phyloP scores from a whole-genome alignment of 306 rosid species.

The Inga leiocalycina region DNA sequence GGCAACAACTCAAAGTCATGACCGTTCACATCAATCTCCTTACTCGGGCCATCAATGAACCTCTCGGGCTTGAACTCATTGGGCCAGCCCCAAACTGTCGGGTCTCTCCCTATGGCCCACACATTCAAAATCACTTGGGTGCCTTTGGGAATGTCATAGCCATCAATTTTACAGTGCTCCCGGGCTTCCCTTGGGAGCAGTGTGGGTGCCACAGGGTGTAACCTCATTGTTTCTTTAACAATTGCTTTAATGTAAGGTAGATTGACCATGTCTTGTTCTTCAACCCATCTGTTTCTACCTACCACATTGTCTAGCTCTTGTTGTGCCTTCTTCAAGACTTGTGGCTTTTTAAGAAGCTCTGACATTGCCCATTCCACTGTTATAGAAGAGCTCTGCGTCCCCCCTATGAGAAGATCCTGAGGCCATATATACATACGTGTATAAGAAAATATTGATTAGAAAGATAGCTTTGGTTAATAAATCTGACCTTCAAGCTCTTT shows the following conservation, averaged over 20 bases:
- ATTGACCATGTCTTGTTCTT: not conserved
- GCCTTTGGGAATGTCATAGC: not conserved
- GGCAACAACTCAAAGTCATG: not conserved
- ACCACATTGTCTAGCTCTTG: not conserved
- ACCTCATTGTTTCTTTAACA: not conserved
- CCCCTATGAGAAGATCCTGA: not conserved
- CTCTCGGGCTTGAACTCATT: not conserved
- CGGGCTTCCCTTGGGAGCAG: not conserved
- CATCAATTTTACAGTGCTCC: not conserved
- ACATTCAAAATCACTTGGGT: not conserved
- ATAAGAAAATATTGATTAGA: too few relatives aligned
- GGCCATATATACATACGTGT: not conserved
- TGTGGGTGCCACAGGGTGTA: not conserved
- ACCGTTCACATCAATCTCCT: not conserved
- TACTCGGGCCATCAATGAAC: not conserved
- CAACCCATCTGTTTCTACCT: not conserved
- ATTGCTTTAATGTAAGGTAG: not conserved
- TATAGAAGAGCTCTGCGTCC: not conserved
- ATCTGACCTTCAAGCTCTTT: too few relatives aligned
- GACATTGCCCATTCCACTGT: not conserved
- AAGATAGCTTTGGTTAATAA: too few relatives aligned
- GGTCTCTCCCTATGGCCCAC: not conserved
- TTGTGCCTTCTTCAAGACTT: not conserved
- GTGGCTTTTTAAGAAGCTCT: not conserved
- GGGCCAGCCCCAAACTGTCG: not conserved